Conservation (phyloP, 2,329 filamentous ascomycete species). For the Fusarium drepaniforme region DNA sequence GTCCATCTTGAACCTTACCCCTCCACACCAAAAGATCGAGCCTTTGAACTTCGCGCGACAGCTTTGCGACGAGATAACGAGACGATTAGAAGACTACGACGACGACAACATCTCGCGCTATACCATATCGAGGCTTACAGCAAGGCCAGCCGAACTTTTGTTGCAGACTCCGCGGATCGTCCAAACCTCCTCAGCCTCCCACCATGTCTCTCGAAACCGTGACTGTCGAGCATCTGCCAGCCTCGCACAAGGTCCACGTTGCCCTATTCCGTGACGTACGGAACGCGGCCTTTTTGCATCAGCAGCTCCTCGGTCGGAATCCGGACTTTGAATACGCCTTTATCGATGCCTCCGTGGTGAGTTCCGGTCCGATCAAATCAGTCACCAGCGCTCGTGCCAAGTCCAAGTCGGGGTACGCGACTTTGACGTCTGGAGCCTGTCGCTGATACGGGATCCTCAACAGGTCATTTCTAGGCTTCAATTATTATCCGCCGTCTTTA, state of each 20-base stretch:
- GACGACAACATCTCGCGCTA: slow-evolving; percentile 14
- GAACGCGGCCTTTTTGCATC: slow-evolving; percentile 83
- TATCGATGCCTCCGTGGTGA: slow-evolving; percentile 84
- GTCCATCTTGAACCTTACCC: slow-evolving; percentile 35
- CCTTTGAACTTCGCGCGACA: slow-evolving; percentile 18
- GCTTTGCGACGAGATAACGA: slow-evolving; percentile 4
- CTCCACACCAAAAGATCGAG: slow-evolving; percentile 39
- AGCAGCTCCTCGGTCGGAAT: slow-evolving; percentile 89
- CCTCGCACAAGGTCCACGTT: slow-evolving; percentile 75
- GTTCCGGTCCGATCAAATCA: slow-evolving; percentile 41
- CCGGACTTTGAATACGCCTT: slow-evolving; percentile 92
- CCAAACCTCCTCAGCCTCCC: slow-evolving; percentile 22
- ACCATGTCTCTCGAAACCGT: slow-evolving; percentile 74
- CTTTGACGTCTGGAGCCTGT: neutral
- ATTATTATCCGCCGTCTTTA: slow-evolving; percentile 80
- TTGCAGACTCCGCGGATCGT: neutral
- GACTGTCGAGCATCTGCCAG: slow-evolving; percentile 80
- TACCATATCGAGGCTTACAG: slow-evolving; percentile 2
- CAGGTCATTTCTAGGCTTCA: slow-evolving; percentile 80
- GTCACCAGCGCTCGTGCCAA: neutral
- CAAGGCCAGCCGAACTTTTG: slow-evolving; percentile 15
- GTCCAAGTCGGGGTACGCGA: slow-evolving; percentile 22
- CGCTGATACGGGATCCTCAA: slow-evolving; percentile 13
- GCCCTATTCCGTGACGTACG: slow-evolving; percentile 81
- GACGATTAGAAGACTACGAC: slow-evolving; percentile 1